These are phyloP conservation scores for Trametes maxima DNA, from an alignment of 768 basidiomycete genomes.

Conservation along the genomic window DNA sequence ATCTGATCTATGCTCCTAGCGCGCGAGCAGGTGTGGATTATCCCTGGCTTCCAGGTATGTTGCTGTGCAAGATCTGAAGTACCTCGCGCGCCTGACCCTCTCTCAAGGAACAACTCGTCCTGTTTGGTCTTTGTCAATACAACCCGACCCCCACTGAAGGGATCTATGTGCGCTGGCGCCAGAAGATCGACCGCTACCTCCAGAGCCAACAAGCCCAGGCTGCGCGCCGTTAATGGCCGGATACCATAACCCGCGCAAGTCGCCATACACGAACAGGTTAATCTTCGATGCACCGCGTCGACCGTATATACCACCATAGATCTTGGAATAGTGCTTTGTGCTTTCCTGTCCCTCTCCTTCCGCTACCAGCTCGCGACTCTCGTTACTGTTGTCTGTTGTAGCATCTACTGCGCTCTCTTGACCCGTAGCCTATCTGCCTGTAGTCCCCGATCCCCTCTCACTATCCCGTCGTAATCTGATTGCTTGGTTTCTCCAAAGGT, in stretches of 20 bases:
- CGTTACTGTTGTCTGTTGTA: conserved; percentile 21
- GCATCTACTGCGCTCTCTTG: conserved; percentile 5
- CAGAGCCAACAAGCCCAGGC: conserved; percentile 31
- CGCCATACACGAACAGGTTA: background rate
- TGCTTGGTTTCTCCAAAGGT: background rate
- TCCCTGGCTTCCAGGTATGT: conserved; percentile 64
- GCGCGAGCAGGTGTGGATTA: conserved; percentile 78
- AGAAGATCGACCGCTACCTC: conserved; percentile 49
- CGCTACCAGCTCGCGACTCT: background rate
- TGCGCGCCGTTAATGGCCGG: conserved; percentile 6
- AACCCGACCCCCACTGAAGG: conserved; percentile 60
- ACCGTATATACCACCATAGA: conserved; percentile 6
- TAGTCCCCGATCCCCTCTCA: conserved; percentile 3
- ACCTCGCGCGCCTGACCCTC: background rate
- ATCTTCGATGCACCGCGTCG: background rate
- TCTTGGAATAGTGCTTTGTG: background rate
- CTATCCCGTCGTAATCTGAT: background rate
- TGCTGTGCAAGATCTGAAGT: background rate
- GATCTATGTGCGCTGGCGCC: conserved; percentile 68
- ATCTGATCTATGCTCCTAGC: conserved; percentile 39
- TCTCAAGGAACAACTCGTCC: conserved; percentile 61
- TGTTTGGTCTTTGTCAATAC: conserved; percentile 76
- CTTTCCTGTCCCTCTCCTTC: conserved; percentile 8
- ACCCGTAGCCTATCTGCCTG: background rate
- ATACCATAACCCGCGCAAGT: background rate